Conservation (phyloP, 371 early-diverging fungal genomes). For the Catenaria anguillulae region DNA sequence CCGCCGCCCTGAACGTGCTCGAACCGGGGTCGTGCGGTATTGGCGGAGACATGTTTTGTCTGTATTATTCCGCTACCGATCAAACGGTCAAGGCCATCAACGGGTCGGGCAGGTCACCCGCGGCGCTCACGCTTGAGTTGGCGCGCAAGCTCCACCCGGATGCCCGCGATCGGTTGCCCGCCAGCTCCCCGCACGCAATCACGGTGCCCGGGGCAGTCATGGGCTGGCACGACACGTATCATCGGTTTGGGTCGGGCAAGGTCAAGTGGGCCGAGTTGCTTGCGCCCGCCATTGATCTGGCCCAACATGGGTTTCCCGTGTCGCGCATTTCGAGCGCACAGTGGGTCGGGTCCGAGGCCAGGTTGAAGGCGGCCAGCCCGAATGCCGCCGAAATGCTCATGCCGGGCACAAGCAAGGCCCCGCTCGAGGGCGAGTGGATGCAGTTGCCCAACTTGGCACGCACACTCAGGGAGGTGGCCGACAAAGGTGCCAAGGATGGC, state of each 20-base stretch:
- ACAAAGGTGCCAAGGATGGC: constrained; percentile 40
- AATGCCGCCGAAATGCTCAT: constrained; percentile 33
- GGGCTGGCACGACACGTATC: constrained; percentile 55
- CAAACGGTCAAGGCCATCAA: constrained; percentile 13
- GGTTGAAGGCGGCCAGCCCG: constrained; percentile 28
- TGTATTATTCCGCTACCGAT: constrained; percentile 63
- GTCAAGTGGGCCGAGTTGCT: constrained; percentile 42
- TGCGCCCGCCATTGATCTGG: constrained; percentile 50
- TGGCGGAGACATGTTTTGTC: constrained; percentile 82
- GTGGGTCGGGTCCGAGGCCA: constrained; percentile 39
- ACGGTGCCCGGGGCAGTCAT: constrained; percentile 78
- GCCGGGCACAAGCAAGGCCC: constrained; percentile 34
- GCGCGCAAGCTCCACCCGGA: constrained; percentile 21
- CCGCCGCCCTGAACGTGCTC: constrained; percentile 46
- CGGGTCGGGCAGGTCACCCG: neutral
- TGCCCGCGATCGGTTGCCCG: constrained; percentile 25
- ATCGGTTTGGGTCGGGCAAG: constrained; percentile 53
- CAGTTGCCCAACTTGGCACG: constrained; percentile 39
- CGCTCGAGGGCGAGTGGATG: constrained; percentile 49
- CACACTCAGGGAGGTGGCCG: constrained; percentile 43
- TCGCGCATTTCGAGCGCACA: constrained; percentile 21
- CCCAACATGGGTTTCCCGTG: constrained; percentile 47
- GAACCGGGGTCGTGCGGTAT: constrained; percentile 80
- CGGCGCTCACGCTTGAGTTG: constrained; percentile 33
- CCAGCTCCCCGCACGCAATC: constrained; percentile 34